Evolutionary conservation across 75 land plant genomes (phyloP).

Genomic region (Adiantum capillusveneris): DNA sequence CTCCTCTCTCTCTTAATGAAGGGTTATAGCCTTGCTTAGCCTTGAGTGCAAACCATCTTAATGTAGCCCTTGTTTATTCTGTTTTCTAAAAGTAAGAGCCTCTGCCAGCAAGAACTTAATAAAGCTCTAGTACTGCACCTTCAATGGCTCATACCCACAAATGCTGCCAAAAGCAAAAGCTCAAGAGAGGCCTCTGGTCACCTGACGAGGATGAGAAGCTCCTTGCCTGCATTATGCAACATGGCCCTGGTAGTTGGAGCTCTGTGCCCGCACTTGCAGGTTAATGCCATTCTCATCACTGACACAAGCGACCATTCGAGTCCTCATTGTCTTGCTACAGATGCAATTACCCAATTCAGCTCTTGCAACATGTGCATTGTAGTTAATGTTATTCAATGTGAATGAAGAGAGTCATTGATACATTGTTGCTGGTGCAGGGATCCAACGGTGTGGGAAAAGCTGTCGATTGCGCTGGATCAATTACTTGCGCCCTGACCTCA

Average conservation of each 20-base stretch:
- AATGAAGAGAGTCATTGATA: neutral
- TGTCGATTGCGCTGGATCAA: slow-evolving; percentile 6
- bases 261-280: slow-evolving; percentile 72
- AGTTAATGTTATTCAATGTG: neutral
- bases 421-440: neutral
- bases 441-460: slow-evolving; percentile 10
- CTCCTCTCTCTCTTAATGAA: too few species aligned
- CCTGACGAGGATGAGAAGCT: slow-evolving; percentile 84
- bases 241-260: slow-evolving; percentile 86
- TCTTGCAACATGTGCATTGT: too few species aligned
- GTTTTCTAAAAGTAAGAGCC: too few species aligned
- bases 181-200: slow-evolving; percentile 63
- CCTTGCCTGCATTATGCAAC: slow-evolving; percentile 44
- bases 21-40: too few species aligned
- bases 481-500: slow-evolving; percentile 8
- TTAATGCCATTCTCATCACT: too few species aligned
- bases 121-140: neutral
- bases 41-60: too few species aligned
- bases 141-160: slow-evolving; percentile 23
- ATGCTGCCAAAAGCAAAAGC: slow-evolving; percentile 80
- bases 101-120: too few species aligned
- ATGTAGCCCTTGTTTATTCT: too few species aligned
- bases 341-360: neutral
- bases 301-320: too few species aligned
- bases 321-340: neutral